Base-by-base conservation (phyloP, 768 basidiomycete genomes). In the Lactarius sp. region DNA sequence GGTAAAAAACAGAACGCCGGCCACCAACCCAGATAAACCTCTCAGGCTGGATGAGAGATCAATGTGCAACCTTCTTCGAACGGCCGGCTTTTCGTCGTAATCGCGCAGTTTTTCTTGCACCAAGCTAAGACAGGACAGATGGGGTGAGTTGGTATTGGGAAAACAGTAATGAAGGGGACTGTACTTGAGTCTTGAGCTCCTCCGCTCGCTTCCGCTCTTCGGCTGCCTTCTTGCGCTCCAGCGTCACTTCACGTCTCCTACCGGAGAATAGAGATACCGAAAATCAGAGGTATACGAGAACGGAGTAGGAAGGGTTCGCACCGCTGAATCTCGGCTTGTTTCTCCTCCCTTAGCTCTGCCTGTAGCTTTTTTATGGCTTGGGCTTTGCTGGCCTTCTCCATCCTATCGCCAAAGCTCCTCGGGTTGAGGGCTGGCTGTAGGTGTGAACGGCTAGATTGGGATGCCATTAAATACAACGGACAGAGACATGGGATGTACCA, bases 31-130 rank as follows among this genome's bases (percentile, higher is more conserved):
- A 18, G 16, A 44, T 16, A 18, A 44, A 2, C 22, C n/a, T 10
- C 10, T n/a, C n/a, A n/a, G n/a, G n/a, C n/a, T 31, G 18, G 12
- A 36, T 8, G 12, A 44, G 9, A 44, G n/a, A 59, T 83, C 72
- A 92, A 46, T 88, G 88, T 64, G 87, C 88, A 63, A 94, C 81
- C 74, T 91, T 92, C 74, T 91, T 93, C 47, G 83, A 84, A 41
- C 89, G 79, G 47, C 91, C 91, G 53, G 85, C 85, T 75, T 77
- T 87, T 61, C 87, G 83, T 61, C 85, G 83, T 41, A 89, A 76
- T 61, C 91, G 79, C 16, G 88, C 87, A 46, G 90, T 83, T 73
- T 87, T 92, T 60, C 84, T 79, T 52, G 87, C 88, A 61, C 91
- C 88, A 86, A 94, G 88, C 91, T 92, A 68, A 27, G 36, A 39